Percentiles rank a stretch among this genome's conserved stretches.
Evolutionary conservation across 2,329 filamentous ascomycete genomes (phyloP).

Genomic region (Scorias spongiosa): DNA sequence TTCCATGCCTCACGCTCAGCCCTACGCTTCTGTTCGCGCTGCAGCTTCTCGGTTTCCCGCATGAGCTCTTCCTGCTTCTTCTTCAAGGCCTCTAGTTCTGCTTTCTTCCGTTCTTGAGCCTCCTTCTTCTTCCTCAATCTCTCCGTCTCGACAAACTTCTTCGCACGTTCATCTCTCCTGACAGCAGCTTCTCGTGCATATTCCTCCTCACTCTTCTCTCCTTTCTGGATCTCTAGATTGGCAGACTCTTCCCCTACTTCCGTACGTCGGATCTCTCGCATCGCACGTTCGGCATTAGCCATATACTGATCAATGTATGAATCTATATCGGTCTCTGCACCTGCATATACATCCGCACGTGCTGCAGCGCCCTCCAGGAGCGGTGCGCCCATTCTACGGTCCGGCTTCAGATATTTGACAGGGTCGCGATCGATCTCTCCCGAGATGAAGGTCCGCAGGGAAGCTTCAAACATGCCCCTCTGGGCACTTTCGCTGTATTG

Average conservation of each 20-base stretch:
- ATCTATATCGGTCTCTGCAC: constrained; percentile 52
- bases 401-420: constrained; percentile 50
- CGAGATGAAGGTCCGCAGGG: constrained; percentile 40
- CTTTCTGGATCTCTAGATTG: constrained; percentile 46
- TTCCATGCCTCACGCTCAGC: constrained; percentile 34
- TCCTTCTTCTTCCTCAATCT: constrained; percentile 43
- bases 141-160: constrained; percentile 44
- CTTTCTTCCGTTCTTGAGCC: constrained; percentile 45
- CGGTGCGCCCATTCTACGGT: constrained; percentile 57
- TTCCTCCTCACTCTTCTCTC: constrained; percentile 57
- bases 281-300: constrained; percentile 49
- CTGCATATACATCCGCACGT: constrained; percentile 59
- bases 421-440: constrained; percentile 64
- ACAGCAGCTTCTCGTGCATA: constrained; percentile 53
- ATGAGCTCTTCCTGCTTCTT: constrained; percentile 31
- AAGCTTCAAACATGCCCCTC: constrained; percentile 26
- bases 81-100: constrained; percentile 33
- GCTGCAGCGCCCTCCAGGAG: constrained; percentile 67
- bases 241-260: constrained; percentile 59
- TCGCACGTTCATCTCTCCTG: constrained; percentile 45
- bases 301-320: constrained; percentile 50
- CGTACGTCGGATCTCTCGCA: constrained; percentile 50
- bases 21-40: constrained; percentile 33
- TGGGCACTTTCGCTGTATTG: constrained; percentile 44
- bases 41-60: constrained; percentile 26